Evolutionary conservation across 1,139 yeast species (phyloP).

Genomic region (Blastobotrys arbuscula): DNA sequence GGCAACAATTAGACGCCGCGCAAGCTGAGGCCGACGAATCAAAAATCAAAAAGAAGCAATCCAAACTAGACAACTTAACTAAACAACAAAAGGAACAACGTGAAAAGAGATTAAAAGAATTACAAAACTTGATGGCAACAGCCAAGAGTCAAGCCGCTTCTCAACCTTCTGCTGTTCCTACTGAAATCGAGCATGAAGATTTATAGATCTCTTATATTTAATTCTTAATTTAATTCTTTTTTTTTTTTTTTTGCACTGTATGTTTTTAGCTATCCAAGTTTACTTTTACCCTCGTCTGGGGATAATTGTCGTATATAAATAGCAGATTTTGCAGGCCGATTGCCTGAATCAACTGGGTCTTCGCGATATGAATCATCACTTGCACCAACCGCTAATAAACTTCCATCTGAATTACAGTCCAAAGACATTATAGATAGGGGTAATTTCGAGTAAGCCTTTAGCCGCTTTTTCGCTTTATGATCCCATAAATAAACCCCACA

Average conservation of each 20-base stretch:
- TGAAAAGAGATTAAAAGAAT: slow-evolving; percentile 13
- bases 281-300: slow-evolving; percentile 14
- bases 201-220: not conserved
- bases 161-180: not conserved
- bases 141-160: slow-evolving; percentile 15
- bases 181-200: slow-evolving; percentile 11
- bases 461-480: slow-evolving; percentile 53
- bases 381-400: slow-evolving; percentile 48
- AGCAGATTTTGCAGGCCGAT: slow-evolving; percentile 18
- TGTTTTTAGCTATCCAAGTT: not conserved
- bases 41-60: slow-evolving; percentile 2
- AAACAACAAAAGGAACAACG: not conserved
- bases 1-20: slow-evolving; percentile 1
- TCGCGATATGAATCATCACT: slow-evolving; percentile 28
- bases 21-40: slow-evolving; percentile 2
- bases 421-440: slow-evolving; percentile 47
- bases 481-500: slow-evolving; percentile 77
- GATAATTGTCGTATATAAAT: slow-evolving; percentile 19
- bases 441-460: slow-evolving; percentile 52
- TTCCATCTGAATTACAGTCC: slow-evolving; percentile 30
- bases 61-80: slow-evolving; percentile 8
- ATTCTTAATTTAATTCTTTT: not conserved
- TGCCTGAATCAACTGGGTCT: slow-evolving; percentile 22
- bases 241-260: not conserved
- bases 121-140: slow-evolving; percentile 22